Conservation (phyloP, 495 filamentous ascomycete species). For the Lasiosphaeriaceae sp. region DNA sequence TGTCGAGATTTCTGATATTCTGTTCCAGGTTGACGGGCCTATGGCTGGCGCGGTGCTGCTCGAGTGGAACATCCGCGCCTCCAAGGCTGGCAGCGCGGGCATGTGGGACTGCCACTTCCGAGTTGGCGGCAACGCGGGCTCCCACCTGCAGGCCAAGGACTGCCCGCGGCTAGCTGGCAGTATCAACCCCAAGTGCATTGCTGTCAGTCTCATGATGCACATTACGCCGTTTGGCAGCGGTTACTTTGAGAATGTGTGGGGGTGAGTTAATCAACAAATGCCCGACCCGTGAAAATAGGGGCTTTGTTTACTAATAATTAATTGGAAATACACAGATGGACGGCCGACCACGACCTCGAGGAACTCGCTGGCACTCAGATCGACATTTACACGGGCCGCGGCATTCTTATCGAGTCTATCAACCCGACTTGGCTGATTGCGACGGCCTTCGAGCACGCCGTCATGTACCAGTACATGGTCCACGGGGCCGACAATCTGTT, state of each 20-base stretch:
- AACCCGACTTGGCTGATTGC: slow-evolving; percentile 41
- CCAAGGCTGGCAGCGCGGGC: background rate
- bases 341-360: slow-evolving; percentile 83
- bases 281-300: too few relatives aligned
- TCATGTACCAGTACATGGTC: slow-evolving; percentile 79
- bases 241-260: slow-evolving; percentile 86
- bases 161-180: slow-evolving; percentile 44
- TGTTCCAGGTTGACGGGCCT: slow-evolving; percentile 69
- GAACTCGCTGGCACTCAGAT: slow-evolving; percentile 56
- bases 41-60: slow-evolving; percentile 80
- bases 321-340: too few relatives aligned
- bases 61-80: slow-evolving; percentile 69
- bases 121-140: slow-evolving; percentile 45
- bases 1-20: slow-evolving; percentile 76
- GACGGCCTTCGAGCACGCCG: slow-evolving; percentile 59
- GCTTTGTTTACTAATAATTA: too few relatives aligned
- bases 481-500: slow-evolving; percentile 70
- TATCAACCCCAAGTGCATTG: slow-evolving; percentile 40
- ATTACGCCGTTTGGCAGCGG: slow-evolving; percentile 61
- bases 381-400: slow-evolving; percentile 80
- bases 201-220: slow-evolving; percentile 65
- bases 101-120: slow-evolving; percentile 18
- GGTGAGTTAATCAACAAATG: too few relatives aligned
- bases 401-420: slow-evolving; percentile 62
- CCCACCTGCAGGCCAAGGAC: slow-evolving; percentile 57